phyloP scores from a whole-genome alignment of 371 early-diverging fungal species.

The Smittium culicis region DNA sequence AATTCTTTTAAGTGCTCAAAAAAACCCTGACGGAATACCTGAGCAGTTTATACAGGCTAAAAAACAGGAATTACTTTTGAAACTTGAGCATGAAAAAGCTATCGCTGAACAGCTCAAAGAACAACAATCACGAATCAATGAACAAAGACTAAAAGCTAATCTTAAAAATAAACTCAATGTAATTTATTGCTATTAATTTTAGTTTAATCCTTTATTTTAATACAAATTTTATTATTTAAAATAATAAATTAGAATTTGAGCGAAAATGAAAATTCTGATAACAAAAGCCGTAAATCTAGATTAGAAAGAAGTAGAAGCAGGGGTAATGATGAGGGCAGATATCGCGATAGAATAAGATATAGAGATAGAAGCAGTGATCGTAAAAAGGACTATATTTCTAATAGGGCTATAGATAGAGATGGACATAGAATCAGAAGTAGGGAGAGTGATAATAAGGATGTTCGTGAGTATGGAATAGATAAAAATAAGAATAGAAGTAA shows the following conservation, averaged over 20 bases:
- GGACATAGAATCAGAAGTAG: conserved; percentile 2
- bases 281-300: no score
- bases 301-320: no score
- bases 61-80: conserved; percentile 54
- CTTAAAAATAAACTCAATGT: not conserved
- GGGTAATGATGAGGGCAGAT: no score
- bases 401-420: not conserved
- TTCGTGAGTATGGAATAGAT: not conserved
- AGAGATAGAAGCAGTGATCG: not conserved
- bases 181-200: not conserved
- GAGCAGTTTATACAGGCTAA: conserved; percentile 65
- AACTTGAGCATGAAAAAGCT: conserved; percentile 21
- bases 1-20: conserved; percentile 78
- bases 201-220: not conserved
- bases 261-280: no score
- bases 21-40: conserved; percentile 71
- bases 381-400: not conserved
- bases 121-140: not conserved
- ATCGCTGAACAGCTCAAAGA: conserved; percentile 9
- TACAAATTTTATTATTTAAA: no score
- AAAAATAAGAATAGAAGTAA: not conserved
- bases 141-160: not conserved
- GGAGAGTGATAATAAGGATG: not conserved
- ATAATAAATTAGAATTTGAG: no score
- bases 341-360: not conserved